Evolutionary conservation across 2,329 filamentous ascomycete species (phyloP), one percentile per base, ranked within the genome.

Genomic region (Phoma sp.): DNA sequence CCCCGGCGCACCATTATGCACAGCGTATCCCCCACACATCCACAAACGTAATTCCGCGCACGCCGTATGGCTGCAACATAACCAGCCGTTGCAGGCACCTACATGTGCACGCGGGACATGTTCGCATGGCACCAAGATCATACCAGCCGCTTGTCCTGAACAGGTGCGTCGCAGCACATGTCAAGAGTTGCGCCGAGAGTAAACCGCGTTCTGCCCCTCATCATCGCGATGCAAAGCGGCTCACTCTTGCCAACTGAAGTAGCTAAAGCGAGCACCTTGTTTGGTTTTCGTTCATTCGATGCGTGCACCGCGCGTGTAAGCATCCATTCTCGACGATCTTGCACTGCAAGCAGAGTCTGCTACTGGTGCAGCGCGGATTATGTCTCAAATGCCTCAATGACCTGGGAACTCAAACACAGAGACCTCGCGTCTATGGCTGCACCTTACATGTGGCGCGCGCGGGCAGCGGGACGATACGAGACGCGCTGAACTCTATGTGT

Each of bases 21-120:
- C 18, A 48, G 29, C 37, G 39, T 44, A 52, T 52, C 58, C 52
- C 57, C 47, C 60, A 55, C 60, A 55, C 56, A 58, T 48, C 52
- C 32, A 41, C 47, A 39, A 45, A 41, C 36, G 49, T 40, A 8
- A 55, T 47, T 52, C 38, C 52, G 40, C 29, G 29, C n/a, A 14
- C 23, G 8, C 47, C 54, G 48, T 55, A 41, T 61, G 58, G 58
- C 47, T 49, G 45, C 48, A 44, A 44, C 29, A 23, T 22, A 25
- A 22, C 42, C 23, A 50, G 43, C 57, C 42, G 53, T 59, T 59
- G 51, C 41, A 47, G 47, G 47, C 47, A 44, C 40, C 36, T 47
- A 51, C 47, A 51, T 45, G 32, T 39, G 29, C 52, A 49, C 41
- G 46, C 45, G 46, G 46, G 33, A 44, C 33, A 39, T 40, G 52